Evolutionary conservation across 306 rosid species (phyloP), one percentile per base, ranked within the genome.

Genomic region (Trifolium repens): DNA sequence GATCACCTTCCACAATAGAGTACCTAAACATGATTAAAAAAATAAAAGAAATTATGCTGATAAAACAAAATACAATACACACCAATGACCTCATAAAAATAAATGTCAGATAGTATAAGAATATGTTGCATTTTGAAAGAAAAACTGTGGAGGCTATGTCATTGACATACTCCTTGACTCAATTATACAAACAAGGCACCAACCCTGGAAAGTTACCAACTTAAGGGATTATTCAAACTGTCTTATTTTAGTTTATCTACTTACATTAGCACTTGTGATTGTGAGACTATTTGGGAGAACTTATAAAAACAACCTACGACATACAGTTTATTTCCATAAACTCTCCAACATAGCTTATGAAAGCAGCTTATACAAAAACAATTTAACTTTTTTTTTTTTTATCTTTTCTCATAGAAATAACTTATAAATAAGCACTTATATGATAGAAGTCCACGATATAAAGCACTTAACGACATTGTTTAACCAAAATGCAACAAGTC

Each of bases 1-100:
- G 87, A 72, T 88, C 88, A 53, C 98, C 98, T 87, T 91, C 98
- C 79, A 87, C 98, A 32, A 94, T 91, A 79, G 87, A 78, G 69
- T 94, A 91, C 98, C 98, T 94, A 81, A 62, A 57, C 63, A 83
- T 75, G 58, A 8, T 49, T 1, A 59, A 17, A 27, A 27, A 19
- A 19, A 40, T 24, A 22, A 11, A 66, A 26, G 47, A 44, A 40
- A 3, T 9, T 19, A 69, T 14, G 32, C 8, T 4, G 22, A 54
- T 47, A 42, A 35, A 39, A 9, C 9, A 58, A 19, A 8, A 54
- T 17, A 13, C 1, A 44, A 44, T 44, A 44, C 50, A 44, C 14
- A 44, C 10, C 9, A 22, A 22, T 4, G n/a, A 58, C 63, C 3
- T 24, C 17, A 37, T 39, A 49, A 9, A 57, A 46, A 62, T 52